Percentiles rank a stretch among this genome's conserved stretches.
Evolutionary conservation across 352 stramenopile species (phyloP).

Genomic region (Globisporangium perplexum): DNA sequence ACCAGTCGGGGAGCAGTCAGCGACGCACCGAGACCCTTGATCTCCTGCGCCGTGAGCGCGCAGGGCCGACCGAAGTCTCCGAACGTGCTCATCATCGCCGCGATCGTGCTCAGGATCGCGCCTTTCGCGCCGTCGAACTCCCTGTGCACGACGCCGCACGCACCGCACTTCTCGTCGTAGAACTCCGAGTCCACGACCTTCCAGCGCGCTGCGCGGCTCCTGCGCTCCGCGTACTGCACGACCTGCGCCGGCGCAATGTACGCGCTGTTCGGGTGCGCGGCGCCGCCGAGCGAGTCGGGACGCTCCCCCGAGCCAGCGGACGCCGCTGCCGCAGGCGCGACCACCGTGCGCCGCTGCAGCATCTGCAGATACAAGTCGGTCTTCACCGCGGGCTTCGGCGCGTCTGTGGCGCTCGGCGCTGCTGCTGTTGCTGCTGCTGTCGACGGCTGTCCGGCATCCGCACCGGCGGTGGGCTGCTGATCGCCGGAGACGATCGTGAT

Average conservation of each 20-base stretch:
- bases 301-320: not conserved
- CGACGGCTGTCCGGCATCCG: not conserved
- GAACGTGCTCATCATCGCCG: slow-evolving; percentile 83
- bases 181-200: slow-evolving; percentile 72
- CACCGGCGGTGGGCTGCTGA: not conserved
- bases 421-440: slow-evolving; percentile 1
- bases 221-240: slow-evolving; percentile 41
- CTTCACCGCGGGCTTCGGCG: slow-evolving; percentile 18
- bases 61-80: slow-evolving; percentile 59
- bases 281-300: too few relatives aligned
- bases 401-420: slow-evolving; percentile 4
- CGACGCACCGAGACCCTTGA: slow-evolving; percentile 38
- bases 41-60: slow-evolving; percentile 47
- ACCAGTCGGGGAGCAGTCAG: slow-evolving; percentile 9
- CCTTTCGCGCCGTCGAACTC: slow-evolving; percentile 34
- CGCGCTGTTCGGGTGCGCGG: slow-evolving; percentile 47
- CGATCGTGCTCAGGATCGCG: slow-evolving; percentile 55
- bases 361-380: slow-evolving; percentile 76
- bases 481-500: not conserved
- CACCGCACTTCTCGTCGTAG: slow-evolving; percentile 42
- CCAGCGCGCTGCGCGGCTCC: slow-evolving; percentile 49
- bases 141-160: slow-evolving; percentile 48
- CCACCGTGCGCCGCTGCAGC: slow-evolving; percentile 62
- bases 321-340: slow-evolving; percentile 7
- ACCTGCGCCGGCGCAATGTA: slow-evolving; percentile 50